phyloP scores from a whole-genome alignment of 371 early-diverging fungal genomes.

The Lichtheimia ornata region DNA sequence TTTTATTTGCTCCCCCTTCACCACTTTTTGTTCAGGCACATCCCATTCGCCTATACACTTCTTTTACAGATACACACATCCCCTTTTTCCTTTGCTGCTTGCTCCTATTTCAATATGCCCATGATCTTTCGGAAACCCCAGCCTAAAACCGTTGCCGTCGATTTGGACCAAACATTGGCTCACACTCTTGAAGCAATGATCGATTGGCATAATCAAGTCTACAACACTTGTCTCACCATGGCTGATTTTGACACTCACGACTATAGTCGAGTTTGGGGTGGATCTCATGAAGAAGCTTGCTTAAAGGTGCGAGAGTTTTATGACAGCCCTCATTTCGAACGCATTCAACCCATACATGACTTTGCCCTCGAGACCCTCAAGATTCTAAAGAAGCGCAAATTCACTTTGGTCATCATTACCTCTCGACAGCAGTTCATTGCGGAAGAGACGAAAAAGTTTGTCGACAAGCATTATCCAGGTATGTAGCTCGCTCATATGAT shows the following conservation, averaged over 20 bases:
- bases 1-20: background rate
- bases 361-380: conserved; percentile 55
- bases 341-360: conserved; percentile 49
- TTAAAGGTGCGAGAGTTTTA: conserved; percentile 53
- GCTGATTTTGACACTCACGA: conserved; percentile 51
- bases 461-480: conserved; percentile 33
- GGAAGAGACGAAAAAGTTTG: conserved; percentile 39
- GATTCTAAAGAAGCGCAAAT: conserved; percentile 51
- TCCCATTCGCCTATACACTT: background rate
- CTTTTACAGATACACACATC: background rate
- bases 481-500: conserved; percentile 3
- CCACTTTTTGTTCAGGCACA: background rate
- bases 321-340: conserved; percentile 46
- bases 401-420: conserved; percentile 53
- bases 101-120: conserved; percentile 11
- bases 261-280: conserved; percentile 48
- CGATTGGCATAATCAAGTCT: conserved; percentile 50
- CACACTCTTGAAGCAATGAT: conserved; percentile 49
- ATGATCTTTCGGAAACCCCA: conserved; percentile 18
- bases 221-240: conserved; percentile 37
- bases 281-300: conserved; percentile 49
- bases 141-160: conserved; percentile 46
- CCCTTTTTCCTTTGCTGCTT: conserved; percentile 1
- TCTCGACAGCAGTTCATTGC: conserved; percentile 59
- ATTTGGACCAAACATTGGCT: conserved; percentile 53